Percentiles rank a stretch among this genome's conserved stretches.
phyloP scores from a whole-genome alignment of 208 protist species.

The Herpetomonas muscarum region DNA sequence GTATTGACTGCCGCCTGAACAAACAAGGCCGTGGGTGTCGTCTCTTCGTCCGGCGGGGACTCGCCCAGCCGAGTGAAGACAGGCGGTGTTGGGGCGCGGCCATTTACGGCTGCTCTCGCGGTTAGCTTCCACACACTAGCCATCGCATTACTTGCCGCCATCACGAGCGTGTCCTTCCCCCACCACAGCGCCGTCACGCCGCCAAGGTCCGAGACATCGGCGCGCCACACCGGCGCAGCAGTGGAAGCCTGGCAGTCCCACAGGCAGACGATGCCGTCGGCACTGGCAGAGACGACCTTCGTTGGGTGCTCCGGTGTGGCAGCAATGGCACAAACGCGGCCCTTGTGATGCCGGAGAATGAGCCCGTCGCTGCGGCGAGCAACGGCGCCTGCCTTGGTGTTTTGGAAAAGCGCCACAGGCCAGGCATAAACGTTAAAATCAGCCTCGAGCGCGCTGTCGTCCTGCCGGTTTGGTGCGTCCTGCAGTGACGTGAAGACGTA shows the following conservation, averaged over 20 bases:
- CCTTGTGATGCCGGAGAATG: slow-evolving; percentile 49
- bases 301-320: slow-evolving; percentile 22
- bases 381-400: too few species aligned
- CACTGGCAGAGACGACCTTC: slow-evolving; percentile 56
- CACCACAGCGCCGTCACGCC: background rate
- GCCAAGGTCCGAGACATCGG: background rate
- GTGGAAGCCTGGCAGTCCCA: slow-evolving; percentile 42
- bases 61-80: too few species aligned
- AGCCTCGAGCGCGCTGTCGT: slow-evolving; percentile 24
- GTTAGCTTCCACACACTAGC: background rate
- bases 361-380: slow-evolving; percentile 5
- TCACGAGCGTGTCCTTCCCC: background rate
- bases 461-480: slow-evolving; percentile 20
- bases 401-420: slow-evolving; percentile 21
- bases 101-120: too few species aligned
- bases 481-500: slow-evolving; percentile 64
- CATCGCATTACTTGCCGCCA: background rate
- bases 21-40: background rate
- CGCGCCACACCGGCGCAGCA: background rate
- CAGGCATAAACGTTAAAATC: slow-evolving; percentile 68
- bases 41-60: background rate
- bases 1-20: background rate
- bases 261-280: slow-evolving; percentile 56
- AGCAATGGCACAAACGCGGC: slow-evolving; percentile 53
- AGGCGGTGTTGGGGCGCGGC: too few species aligned